Percentiles rank a stretch among this genome's conserved stretches.
Conservation (phyloP, 371 early-diverging fungal genomes). For the Sporodiniella umbellata region DNA sequence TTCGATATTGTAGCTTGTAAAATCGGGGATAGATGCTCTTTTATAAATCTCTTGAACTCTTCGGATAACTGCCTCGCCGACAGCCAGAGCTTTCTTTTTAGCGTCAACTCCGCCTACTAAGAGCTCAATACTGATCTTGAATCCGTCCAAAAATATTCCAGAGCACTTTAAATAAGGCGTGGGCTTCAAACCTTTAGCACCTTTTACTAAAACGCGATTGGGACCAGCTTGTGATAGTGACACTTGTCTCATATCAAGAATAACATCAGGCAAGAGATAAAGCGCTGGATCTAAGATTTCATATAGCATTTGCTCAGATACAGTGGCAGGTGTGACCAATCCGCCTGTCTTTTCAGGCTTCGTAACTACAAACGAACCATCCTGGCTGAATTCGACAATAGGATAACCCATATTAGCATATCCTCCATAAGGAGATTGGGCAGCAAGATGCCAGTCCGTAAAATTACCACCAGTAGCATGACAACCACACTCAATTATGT, state of each 20-base stretch:
- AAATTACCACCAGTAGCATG: conserved; percentile 78
- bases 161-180: conserved; percentile 67
- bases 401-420: conserved; percentile 77
- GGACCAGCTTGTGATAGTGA: conserved; percentile 51
- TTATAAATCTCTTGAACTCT: conserved; percentile 52
- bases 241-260: conserved; percentile 67
- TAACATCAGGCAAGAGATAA: conserved; percentile 73
- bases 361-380: conserved; percentile 65
- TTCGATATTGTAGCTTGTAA: conserved; percentile 57
- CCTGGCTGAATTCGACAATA: conserved; percentile 58
- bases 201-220: conserved; percentile 63
- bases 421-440: conserved; percentile 57
- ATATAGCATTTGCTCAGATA: conserved; percentile 70
- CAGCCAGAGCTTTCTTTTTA: conserved; percentile 58
- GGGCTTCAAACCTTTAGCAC: conserved; percentile 66
- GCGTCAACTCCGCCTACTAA: conserved; percentile 70
- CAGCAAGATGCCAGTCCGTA: conserved; percentile 69
- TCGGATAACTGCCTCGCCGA: conserved; percentile 61
- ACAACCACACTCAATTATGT: conserved; percentile 77
- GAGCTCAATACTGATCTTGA: conserved; percentile 65
- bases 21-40: conserved; percentile 48
- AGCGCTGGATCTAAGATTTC: conserved; percentile 71
- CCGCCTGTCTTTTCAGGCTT: conserved; percentile 73
- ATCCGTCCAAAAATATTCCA: conserved; percentile 68
- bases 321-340: conserved; percentile 60